Evolutionary conservation across 805 yeast genomes (phyloP), one percentile per base, ranked within the genome.

Genomic region (Saccharomycopsis synnaedendra): DNA sequence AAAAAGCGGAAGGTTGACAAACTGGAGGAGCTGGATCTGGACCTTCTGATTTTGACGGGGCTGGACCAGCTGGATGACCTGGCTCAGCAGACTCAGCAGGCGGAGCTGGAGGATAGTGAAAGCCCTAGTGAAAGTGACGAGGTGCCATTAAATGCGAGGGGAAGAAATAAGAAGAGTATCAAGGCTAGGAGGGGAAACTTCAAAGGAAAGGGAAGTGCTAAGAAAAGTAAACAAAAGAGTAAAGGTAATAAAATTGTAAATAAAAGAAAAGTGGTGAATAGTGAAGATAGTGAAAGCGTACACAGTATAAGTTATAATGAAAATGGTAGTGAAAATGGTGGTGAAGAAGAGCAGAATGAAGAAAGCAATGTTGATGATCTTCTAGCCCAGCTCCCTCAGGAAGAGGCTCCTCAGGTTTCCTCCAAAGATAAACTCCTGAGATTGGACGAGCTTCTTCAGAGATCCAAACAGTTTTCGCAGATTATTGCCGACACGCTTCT

Each of bases 381-480:
- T 7, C 45, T 32, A 36, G 11, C 9, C 10, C 40, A 42, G 42
- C 7, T 59, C 52, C 31, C 52, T 44, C 11, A 46, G 41, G 9
- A 56, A 54, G 44, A 47, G 46, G 44, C 51, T n/a, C 54, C 57
- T 37, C 59, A 58, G 37, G 59, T 62, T 41, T 68, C 78, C 47
- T 61, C 62, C n/a, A 76, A 78, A 38, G 65, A 68, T 41, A 85
- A 86, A 57, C 65, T 87, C 41, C 72, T 74, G 46, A 72, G 86
- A 47, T 66, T 90, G 46, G 75, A 85, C 49, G 79, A 77, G 36
- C 69, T 90, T 53, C 87, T 90, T n/a, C 82, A 84, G 57, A 82
- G 85, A 58, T 85, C 96, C 11, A 89, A 87, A 59, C 76, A 89
- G 1, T 90, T 86, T 63, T 83, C 97, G 1, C 76, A 81, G 52